phyloP scores from a whole-genome alignment of 768 basidiomycete genomes.

The Ramaria rubella region DNA sequence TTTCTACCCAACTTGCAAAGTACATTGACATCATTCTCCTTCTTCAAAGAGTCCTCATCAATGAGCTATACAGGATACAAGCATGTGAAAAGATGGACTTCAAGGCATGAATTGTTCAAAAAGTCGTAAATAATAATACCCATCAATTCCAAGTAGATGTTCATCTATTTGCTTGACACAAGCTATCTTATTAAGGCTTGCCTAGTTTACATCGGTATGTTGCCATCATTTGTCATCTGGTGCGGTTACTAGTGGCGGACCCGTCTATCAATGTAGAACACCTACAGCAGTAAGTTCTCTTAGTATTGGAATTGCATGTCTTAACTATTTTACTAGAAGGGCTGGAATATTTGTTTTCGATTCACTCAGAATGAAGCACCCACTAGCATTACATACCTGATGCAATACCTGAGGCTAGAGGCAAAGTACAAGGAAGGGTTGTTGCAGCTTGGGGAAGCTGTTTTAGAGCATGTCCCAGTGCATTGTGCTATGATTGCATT shows the following conservation, averaged over 20 bases:
- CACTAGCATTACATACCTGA: not conserved
- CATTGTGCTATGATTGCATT: not conserved
- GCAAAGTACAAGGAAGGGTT: not conserved
- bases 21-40: not conserved
- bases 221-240: too few relatives aligned
- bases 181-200: too few relatives aligned
- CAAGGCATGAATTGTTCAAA: too few relatives aligned
- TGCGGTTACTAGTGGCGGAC: too few relatives aligned
- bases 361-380: not conserved
- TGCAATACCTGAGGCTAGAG: not conserved
- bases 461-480: not conserved
- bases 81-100: too few relatives aligned
- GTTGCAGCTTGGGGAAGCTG: not conserved
- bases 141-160: too few relatives aligned
- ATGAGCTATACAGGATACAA: not conserved
- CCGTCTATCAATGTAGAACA: too few relatives aligned
- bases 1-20: not conserved
- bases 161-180: too few relatives aligned
- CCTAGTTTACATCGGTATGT: too few relatives aligned
- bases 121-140: too few relatives aligned
- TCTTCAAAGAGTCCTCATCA: not conserved
- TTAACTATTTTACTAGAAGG: not conserved
- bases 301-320: too few relatives aligned
- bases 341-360: not conserved
- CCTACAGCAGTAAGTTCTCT: too few relatives aligned